phyloP scores from a whole-genome alignment of 2,329 filamentous ascomycete species.

The Verticillium nubilum region DNA sequence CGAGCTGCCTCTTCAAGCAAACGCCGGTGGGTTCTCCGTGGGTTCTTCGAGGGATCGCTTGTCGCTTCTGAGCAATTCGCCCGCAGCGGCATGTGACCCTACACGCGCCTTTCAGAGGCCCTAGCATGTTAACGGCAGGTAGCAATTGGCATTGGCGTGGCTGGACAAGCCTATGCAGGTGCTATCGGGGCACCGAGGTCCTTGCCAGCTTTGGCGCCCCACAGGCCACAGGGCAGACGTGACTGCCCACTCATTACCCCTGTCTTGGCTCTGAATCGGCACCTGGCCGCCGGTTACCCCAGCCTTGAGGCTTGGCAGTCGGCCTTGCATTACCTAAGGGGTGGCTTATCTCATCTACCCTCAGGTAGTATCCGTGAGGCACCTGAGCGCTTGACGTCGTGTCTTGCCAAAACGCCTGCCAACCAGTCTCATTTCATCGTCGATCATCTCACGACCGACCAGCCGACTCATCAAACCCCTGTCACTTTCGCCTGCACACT shows the following conservation, averaged over 20 bases:
- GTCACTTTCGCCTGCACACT: not conserved
- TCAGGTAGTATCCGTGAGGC: not conserved
- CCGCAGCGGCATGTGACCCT: not conserved
- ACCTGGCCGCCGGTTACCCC: not conserved
- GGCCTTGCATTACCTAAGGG: not conserved
- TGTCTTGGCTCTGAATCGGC: not conserved
- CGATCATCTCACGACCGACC: not conserved
- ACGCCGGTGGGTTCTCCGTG: not conserved
- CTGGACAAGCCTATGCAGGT: not conserved
- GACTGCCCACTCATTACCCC: not conserved
- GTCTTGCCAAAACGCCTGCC: not conserved
- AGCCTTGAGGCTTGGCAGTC: not conserved
- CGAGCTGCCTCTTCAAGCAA: slow-evolving; percentile 2
- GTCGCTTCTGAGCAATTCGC: not conserved
- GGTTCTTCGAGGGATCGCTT: not conserved
- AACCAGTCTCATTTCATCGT: not conserved
- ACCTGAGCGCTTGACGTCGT: not conserved
- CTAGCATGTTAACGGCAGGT: not conserved
- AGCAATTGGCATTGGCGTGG: not conserved
- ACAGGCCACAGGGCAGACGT: not conserved
- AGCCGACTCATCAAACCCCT: not conserved
- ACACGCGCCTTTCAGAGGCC: not conserved
- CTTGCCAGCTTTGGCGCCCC: not conserved
- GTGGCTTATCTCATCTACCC: not conserved
- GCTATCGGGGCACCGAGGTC: not conserved